Evolutionary conservation across 1,284 basidiomycete species (phyloP), one percentile per base, ranked within the genome.

Genomic region (Chalciporus sp.): DNA sequence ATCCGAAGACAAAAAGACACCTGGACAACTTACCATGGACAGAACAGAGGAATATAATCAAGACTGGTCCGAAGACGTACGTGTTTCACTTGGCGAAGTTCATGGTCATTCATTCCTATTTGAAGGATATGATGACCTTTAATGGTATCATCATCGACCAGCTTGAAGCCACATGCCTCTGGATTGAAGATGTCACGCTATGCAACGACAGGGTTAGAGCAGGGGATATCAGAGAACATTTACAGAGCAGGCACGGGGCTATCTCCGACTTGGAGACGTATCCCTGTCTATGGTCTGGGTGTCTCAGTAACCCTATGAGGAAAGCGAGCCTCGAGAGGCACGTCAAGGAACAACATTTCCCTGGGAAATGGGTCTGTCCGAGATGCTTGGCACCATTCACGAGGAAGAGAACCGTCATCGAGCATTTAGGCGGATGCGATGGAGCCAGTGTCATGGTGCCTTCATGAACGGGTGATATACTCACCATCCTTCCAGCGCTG

Each of bases 81-180:
- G 57, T n/a, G 10, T 10, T 33, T 49, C 14, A 12, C 29, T 45
- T 42, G 10, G 7, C 4, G 5, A 3, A 6, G 14, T 16, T 19
- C 10, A 1, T 23, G 31, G 40, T 12, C 26, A 39, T 7, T 11
- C 3, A 11, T 9, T 7, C 1, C 11, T 4, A 3, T 1, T 11
- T 2, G 20, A 47, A 61, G 61, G 58, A 61, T 17, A 51, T 39
- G 20, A 47, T 49, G 14, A 2, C 14, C 3, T 58, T 58, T 8
- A 49, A 49, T 8, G 2, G 43, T 1, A 4, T 31, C 29, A 10
- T 41, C 7, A 39, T 51, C 4, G 33, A 37, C 8, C 28, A 47
- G 12, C 16, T 16, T 1, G 48, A 20, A 23, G 16, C 40, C 4
- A 7, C 14, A 8, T 58, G 57, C 29, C 42, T 35, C 5, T 58